These are phyloP conservation scores for Vicia faba DNA, from an alignment of 306 rosid species.

Conservation along the genomic window DNA sequence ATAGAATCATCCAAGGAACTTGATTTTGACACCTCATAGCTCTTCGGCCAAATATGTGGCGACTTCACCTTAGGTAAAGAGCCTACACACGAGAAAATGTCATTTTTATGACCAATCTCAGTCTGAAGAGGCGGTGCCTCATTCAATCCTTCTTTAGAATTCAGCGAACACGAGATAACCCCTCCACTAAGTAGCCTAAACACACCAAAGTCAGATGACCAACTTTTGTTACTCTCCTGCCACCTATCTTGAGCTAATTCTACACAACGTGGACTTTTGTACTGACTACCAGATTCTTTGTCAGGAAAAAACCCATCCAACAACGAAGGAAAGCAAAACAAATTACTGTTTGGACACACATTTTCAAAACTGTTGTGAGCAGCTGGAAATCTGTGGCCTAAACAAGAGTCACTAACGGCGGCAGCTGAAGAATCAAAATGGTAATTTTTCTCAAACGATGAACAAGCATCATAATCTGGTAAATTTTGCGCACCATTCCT, in stretches of 20 bases:
- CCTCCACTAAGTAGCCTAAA: slow-evolving; percentile 75
- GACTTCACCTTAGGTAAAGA: slow-evolving; percentile 54
- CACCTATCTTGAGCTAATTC: slow-evolving; percentile 51
- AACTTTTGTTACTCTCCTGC: slow-evolving; percentile 57
- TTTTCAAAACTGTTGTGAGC: slow-evolving; percentile 40
- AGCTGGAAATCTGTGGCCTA: slow-evolving; percentile 40
- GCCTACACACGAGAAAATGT: slow-evolving; percentile 60
- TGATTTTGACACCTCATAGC: slow-evolving; percentile 48
- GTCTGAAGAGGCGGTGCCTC: slow-evolving; percentile 55
- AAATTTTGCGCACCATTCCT: slow-evolving; percentile 49
- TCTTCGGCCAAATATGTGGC: slow-evolving; percentile 45
- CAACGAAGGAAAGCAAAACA: slow-evolving; percentile 87
- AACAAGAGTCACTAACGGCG: slow-evolving; percentile 42
- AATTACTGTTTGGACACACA: slow-evolving; percentile 57
- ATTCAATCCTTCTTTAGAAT: slow-evolving; percentile 53
- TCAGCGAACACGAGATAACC: slow-evolving; percentile 75
- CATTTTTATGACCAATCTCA: slow-evolving; percentile 46
- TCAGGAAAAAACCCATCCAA: slow-evolving; percentile 50
- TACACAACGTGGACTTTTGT: slow-evolving; percentile 45
- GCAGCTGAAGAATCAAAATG: slow-evolving; percentile 42
- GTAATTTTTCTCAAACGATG: slow-evolving; percentile 43
- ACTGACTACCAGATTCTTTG: slow-evolving; percentile 49
- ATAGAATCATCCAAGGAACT: slow-evolving; percentile 53
- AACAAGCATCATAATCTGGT: slow-evolving; percentile 53
- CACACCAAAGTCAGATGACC: slow-evolving; percentile 80